Conservation (phyloP, 78 protist species). For the Thecamonas trahens region DNA sequence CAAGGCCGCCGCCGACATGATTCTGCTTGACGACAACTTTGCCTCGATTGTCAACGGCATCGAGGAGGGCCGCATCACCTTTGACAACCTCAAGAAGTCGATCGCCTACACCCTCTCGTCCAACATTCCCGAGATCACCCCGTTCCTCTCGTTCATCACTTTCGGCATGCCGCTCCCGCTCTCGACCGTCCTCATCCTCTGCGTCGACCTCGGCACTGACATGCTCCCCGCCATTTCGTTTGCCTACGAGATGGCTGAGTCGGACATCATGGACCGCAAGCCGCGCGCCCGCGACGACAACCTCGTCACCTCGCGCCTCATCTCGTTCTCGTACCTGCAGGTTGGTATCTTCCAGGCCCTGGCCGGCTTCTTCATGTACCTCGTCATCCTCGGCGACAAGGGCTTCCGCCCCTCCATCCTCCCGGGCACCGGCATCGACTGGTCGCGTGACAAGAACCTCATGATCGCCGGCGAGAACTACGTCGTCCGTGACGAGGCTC, state of each 20-base stretch:
- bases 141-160: slow-evolving; percentile 74
- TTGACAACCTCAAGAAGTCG: slow-evolving; percentile 91
- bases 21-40: slow-evolving; percentile 91
- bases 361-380: slow-evolving; percentile 62
- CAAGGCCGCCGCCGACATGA: slow-evolving; percentile 91
- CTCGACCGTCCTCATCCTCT: slow-evolving; percentile 71
- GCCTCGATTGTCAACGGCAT: slow-evolving; percentile 81
- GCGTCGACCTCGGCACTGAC: slow-evolving; percentile 89
- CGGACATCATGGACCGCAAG: slow-evolving; percentile 81
- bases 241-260: slow-evolving; percentile 82
- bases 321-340: slow-evolving; percentile 62
- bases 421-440: background rate
- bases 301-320: slow-evolving; percentile 55
- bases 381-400: slow-evolving; percentile 39
- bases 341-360: slow-evolving; percentile 69
- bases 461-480: background rate
- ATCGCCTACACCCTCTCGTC: slow-evolving; percentile 84
- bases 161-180: slow-evolving; percentile 82
- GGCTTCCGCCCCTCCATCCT: slow-evolving; percentile 24
- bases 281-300: slow-evolving; percentile 76
- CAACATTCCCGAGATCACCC: slow-evolving; percentile 84
- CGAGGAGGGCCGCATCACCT: slow-evolving; percentile 82
- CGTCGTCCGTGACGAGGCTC: background rate
- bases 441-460: slow-evolving; percentile 7
- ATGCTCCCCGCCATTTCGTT: slow-evolving; percentile 86